Percentiles rank a stretch among this genome's conserved stretches.
These are phyloP conservation scores for Vachellia collinsii DNA, from an alignment of 306 rosid species.

Conservation along the genomic window DNA sequence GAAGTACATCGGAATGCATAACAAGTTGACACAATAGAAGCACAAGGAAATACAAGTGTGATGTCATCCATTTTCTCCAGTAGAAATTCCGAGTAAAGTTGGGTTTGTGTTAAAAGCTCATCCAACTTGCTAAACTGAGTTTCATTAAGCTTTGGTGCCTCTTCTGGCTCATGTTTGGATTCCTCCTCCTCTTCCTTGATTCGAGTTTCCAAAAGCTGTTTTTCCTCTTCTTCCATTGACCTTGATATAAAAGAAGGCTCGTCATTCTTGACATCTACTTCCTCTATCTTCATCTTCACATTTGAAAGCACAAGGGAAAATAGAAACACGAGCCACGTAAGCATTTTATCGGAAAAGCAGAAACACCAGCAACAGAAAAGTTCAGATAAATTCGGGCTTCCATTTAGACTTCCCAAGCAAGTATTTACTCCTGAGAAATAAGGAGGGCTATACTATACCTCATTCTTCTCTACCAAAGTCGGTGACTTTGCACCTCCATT, in stretches of 20 bases:
- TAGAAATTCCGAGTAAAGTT: slow-evolving; percentile 78
- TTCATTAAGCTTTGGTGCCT: slow-evolving; percentile 51
- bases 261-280: slow-evolving; percentile 41
- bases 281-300: slow-evolving; percentile 36
- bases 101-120: slow-evolving; percentile 87
- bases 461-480: slow-evolving; percentile 81
- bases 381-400: neutral
- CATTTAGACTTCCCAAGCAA: neutral
- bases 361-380: slow-evolving; percentile 14
- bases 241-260: slow-evolving; percentile 52
- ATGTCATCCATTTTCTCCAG: slow-evolving; percentile 97
- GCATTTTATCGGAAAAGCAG: neutral
- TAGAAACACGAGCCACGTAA: slow-evolving; percentile 19
- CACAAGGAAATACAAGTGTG: slow-evolving; percentile 48
- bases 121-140: slow-evolving; percentile 81
- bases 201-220: slow-evolving; percentile 60
- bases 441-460: slow-evolving; percentile 46
- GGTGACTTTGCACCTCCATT: slow-evolving; percentile 71
- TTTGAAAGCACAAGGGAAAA: neutral
- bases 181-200: slow-evolving; percentile 61
- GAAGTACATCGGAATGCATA: neutral
- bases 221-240: slow-evolving; percentile 65
- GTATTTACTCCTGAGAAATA: neutral
- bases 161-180: slow-evolving; percentile 31
- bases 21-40: slow-evolving; percentile 29